These are phyloP conservation scores for Berberis vulgaris DNA, from an alignment of 164 flowering plant species.

Conservation along the genomic window DNA sequence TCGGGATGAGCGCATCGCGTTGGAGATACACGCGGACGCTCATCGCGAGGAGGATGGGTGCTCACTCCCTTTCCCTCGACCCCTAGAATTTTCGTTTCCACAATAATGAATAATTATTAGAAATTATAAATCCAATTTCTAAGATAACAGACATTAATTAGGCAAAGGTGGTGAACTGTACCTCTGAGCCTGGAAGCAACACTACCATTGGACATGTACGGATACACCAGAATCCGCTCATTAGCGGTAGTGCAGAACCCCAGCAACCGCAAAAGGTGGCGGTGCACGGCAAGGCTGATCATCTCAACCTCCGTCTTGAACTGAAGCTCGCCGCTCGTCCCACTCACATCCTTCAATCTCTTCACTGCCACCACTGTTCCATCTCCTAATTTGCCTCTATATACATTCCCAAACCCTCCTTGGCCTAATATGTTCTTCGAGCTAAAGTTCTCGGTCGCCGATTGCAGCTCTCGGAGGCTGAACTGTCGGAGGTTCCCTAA, in stretches of 20 bases:
- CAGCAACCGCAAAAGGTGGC: constrained; percentile 61
- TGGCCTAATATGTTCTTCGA: constrained; percentile 73
- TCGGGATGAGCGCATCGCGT: too few relatives aligned
- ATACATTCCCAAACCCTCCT: constrained; percentile 93
- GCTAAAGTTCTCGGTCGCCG: constrained; percentile 73
- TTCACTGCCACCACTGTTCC: constrained; percentile 80
- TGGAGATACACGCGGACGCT: too few relatives aligned
- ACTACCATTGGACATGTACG: constrained; percentile 92
- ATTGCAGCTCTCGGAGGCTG: constrained; percentile 66
- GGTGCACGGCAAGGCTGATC: constrained; percentile 89
- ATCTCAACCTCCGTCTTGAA: constrained; percentile 80
- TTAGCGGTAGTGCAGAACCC: constrained; percentile 70
- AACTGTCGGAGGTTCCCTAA: constrained; percentile 69
- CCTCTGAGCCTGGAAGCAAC: constrained; percentile 83
- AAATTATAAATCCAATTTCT: too few relatives aligned
- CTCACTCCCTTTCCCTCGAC: too few relatives aligned
- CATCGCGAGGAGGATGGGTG: too few relatives aligned
- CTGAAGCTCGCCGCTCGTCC: constrained; percentile 65
- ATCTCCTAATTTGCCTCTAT: constrained; percentile 62
- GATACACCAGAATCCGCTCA: constrained; percentile 78
- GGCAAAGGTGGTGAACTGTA: constrained; percentile 6
- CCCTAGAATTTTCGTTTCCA: too few relatives aligned
- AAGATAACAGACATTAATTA: too few relatives aligned
- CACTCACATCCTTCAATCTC: constrained; percentile 60
- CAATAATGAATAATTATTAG: too few relatives aligned